These are phyloP conservation scores for Crotalaria pallida DNA, from an alignment of 306 rosid genomes.

Conservation along the genomic window DNA sequence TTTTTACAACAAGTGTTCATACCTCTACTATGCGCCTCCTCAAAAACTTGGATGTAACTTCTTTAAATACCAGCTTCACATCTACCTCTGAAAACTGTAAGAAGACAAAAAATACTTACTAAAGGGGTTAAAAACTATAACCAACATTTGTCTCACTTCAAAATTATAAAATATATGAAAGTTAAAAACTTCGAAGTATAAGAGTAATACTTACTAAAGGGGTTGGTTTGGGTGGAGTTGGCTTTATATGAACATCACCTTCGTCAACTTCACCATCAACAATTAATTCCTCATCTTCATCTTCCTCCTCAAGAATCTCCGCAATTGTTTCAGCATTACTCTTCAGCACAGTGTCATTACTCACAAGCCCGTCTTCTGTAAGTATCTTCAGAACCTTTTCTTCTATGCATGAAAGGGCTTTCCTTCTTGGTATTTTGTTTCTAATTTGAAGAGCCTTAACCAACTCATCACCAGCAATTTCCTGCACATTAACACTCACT, in stretches of 20 bases:
- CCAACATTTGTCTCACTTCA: too few relatives aligned
- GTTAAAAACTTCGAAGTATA: background rate
- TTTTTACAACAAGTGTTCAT: constrained; percentile 21
- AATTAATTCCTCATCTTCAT: constrained; percentile 91
- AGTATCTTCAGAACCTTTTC: constrained; percentile 73
- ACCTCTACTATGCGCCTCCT: constrained; percentile 97
- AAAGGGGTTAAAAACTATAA: background rate
- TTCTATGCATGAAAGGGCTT: constrained; percentile 77
- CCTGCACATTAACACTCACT: constrained; percentile 47
- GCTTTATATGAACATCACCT: constrained; percentile 97
- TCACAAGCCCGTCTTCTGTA: constrained; percentile 75
- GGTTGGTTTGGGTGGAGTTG: constrained; percentile 51
- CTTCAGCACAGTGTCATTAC: constrained; percentile 38
- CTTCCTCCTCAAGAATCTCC: constrained; percentile 78
- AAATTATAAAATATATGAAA: background rate
- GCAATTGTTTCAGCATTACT: constrained; percentile 49
- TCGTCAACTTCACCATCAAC: constrained; percentile 98
- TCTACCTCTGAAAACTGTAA: constrained; percentile 90
- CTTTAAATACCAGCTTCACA: constrained; percentile 95
- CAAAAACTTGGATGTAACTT: constrained; percentile 73
- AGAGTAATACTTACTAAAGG: constrained; percentile 46
- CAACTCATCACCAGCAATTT: constrained; percentile 76
- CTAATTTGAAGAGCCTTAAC: constrained; percentile 65
- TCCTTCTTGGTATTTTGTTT: constrained; percentile 86
- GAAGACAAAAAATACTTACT: background rate